Base-by-base conservation (phyloP, 495 filamentous ascomycete genomes). In the Penicillium lagena region DNA sequence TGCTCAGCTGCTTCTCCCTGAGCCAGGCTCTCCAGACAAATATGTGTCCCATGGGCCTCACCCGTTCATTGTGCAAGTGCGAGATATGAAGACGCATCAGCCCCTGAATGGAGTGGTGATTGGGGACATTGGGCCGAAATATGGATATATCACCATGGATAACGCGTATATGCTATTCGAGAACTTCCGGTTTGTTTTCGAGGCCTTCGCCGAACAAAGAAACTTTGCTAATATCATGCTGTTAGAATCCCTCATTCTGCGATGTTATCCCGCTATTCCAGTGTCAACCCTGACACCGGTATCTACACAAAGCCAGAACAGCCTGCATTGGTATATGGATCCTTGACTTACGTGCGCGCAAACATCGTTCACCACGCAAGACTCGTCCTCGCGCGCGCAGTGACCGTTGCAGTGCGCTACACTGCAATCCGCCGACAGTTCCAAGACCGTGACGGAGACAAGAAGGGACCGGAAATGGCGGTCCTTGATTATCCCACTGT, bases 101-200 rank as follows among this genome's bases (percentile, higher is more conserved):
- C 66, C 70, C 1, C 42, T 73, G 7, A 36, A 60, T 7, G 72
- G 71, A 1, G 62, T 77, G 17, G 61, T 67, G 1, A 61, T 75
- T 27, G 73, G 72, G 29, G 73, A 77, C 43, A 72, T 77, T 37
- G 71, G 71, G 0, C 64, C 67, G 0, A 76, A 75, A 35, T 70
- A 71, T 38, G 72, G 71, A 2, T 75, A 75, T 37, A 55, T 62
- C 12, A 60, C 58, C 4, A 71, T 73, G 65, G 72, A 76, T 43
- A 77, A 75, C 42, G 73, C 64, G 0, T 77, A 75, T 45, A 71
- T 73, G 67, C 64, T 73, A 7, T 76, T 77, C 50, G 50, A 75
- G 39, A 47, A 70, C 29, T 63, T 60, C 46, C 54, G 70, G 45
- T 60, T 43, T 36, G 37, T 29, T 22, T 22, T 22, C 22, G 4